Conservation (phyloP, 192 early-diverging fungal genomes). For the Coemansia sp. region DNA sequence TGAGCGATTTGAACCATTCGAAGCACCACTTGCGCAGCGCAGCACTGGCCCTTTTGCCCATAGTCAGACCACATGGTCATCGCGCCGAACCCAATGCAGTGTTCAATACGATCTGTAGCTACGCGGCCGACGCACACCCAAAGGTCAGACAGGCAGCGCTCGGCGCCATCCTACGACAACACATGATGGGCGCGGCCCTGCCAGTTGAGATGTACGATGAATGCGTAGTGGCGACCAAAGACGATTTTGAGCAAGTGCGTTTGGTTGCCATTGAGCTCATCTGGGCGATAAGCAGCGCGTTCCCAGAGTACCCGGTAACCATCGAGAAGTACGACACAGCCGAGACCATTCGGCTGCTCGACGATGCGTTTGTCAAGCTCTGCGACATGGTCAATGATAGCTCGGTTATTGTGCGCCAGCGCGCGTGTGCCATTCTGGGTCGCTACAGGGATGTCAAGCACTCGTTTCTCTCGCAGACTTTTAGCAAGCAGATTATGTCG, state of each 20-base stretch:
- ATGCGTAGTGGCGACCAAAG: slow-evolving; percentile 62
- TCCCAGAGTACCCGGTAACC: slow-evolving; percentile 46
- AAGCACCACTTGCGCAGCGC: slow-evolving; percentile 49
- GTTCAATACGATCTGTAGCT: slow-evolving; percentile 33
- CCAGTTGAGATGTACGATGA: slow-evolving; percentile 59
- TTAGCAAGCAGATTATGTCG: slow-evolving; percentile 79
- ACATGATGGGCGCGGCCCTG: slow-evolving; percentile 23
- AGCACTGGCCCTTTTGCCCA: slow-evolving; percentile 20
- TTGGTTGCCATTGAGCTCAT: slow-evolving; percentile 66
- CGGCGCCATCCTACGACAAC: slow-evolving; percentile 24
- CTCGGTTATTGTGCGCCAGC: slow-evolving; percentile 66
- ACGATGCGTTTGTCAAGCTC: slow-evolving; percentile 78
- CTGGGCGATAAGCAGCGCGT: slow-evolving; percentile 59
- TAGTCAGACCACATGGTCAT: not conserved
- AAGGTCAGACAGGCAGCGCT: slow-evolving; percentile 44
- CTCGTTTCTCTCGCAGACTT: slow-evolving; percentile 64
- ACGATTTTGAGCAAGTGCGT: slow-evolving; percentile 73
- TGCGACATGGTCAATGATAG: slow-evolving; percentile 82
- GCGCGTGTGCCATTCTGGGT: slow-evolving; percentile 69
- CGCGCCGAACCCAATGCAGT: not conserved
- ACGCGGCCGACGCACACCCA: slow-evolving; percentile 38
- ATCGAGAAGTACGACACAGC: slow-evolving; percentile 25
- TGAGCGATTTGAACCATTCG: slow-evolving; percentile 34
- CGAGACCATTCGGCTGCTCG: slow-evolving; percentile 52
- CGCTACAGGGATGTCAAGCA: slow-evolving; percentile 62